Conservation (phyloP, 2,329 filamentous ascomycete species). For the Cladosporium sp. region DNA sequence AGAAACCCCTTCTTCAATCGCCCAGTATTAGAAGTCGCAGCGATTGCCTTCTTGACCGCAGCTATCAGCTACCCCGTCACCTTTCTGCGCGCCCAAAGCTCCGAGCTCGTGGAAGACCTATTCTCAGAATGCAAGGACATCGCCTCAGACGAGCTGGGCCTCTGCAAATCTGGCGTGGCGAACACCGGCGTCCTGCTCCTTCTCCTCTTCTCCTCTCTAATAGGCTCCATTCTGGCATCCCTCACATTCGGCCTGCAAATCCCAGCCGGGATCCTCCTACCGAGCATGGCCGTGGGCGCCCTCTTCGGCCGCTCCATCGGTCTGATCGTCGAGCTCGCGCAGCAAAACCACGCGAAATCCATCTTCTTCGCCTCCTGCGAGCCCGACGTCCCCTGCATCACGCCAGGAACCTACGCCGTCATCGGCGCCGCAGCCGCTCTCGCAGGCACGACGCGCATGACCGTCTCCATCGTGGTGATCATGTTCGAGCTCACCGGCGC, state of each 20-base stretch:
- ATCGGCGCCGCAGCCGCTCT: constrained; percentile 94
- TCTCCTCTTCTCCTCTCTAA: constrained; percentile 72
- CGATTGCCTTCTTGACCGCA: constrained; percentile 77
- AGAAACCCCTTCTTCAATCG: constrained; percentile 57
- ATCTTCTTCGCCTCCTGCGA: constrained; percentile 75
- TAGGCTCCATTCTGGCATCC: constrained; percentile 80
- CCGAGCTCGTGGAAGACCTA: constrained; percentile 84
- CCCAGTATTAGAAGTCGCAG: constrained; percentile 73
- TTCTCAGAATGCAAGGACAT: constrained; percentile 86
- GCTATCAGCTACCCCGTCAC: constrained; percentile 93
- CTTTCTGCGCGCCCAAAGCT: constrained; percentile 90
- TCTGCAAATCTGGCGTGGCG: constrained; percentile 83
- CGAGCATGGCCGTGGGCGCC: constrained; percentile 93
- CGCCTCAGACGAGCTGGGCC: constrained; percentile 78
- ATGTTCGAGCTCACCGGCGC: constrained; percentile 99
- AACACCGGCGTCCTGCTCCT: constrained; percentile 79
- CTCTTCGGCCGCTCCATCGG: constrained; percentile 85
- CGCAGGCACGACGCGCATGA: constrained; percentile 91
- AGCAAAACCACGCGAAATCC: constrained; percentile 70
- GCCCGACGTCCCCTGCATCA: constrained; percentile 82
- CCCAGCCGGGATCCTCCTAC: constrained; percentile 90
- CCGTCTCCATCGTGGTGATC: constrained; percentile 96
- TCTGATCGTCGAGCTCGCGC: constrained; percentile 84
- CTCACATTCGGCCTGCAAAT: constrained; percentile 93
- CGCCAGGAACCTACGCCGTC: constrained; percentile 92